phyloP scores from a whole-genome alignment of 1,139 yeast genomes.

The Yamadazyma taylorii region DNA sequence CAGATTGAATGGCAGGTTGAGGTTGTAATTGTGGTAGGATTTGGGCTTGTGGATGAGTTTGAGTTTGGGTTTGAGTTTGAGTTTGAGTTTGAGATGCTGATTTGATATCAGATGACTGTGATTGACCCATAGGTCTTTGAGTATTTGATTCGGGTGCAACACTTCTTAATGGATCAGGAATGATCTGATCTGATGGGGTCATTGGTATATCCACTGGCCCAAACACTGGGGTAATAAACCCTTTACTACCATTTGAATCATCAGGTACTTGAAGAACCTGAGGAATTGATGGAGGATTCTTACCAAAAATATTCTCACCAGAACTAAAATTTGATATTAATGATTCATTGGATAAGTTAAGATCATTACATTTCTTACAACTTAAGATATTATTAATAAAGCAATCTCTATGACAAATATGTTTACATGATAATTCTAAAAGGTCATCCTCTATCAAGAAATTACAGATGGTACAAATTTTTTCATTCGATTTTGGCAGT shows the following conservation, averaged over 20 bases:
- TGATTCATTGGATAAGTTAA: conserved; percentile 2
- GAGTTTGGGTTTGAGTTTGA: conserved; percentile 4
- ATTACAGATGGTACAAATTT: conserved; percentile 31
- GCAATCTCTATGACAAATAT: conserved; percentile 33
- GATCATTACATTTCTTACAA: conserved; percentile 18
- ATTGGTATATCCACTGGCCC: conserved; percentile 20
- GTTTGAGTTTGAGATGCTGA: too few species aligned
- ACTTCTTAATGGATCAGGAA: conserved; percentile 24
- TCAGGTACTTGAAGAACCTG: background rate
- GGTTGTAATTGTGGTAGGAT: too few species aligned
- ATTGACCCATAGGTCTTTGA: too few species aligned
- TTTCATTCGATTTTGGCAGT: conserved; percentile 6
- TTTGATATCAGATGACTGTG: too few species aligned
- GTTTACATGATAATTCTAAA: conserved; percentile 28
- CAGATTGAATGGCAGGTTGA: background rate
- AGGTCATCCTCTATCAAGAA: conserved; percentile 27
- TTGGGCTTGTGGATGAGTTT: conserved; percentile 2
- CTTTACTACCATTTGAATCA: background rate
- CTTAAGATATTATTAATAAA: conserved; percentile 20
- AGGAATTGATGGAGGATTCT: conserved; percentile 1
- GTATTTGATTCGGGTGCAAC: too few species aligned
- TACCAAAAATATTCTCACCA: conserved; percentile 6
- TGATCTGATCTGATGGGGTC: conserved; percentile 27
- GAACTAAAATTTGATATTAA: conserved; percentile 3
- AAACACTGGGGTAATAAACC: conserved; percentile 11